A percentile compares a stretch with the other conserved stretches of the same genome.
phyloP scores from a whole-genome alignment of 1,284 basidiomycete genomes.

The Sporisorium graminicola region DNA sequence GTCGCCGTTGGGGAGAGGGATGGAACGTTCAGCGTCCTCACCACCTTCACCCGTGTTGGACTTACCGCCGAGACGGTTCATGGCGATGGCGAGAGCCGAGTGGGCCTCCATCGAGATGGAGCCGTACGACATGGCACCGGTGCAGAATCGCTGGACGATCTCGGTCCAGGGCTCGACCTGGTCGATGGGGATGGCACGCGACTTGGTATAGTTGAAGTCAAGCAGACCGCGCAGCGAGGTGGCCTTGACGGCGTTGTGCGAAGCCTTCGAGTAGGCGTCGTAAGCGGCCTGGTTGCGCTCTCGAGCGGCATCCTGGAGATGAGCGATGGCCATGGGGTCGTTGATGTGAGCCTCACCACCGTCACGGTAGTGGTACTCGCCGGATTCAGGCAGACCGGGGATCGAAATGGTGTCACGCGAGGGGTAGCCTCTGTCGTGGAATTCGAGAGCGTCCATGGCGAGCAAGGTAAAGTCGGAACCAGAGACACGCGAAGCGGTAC shows the following conservation, averaged over 20 bases:
- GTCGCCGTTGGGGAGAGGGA: slow-evolving; percentile 67
- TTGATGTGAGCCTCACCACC: slow-evolving; percentile 68
- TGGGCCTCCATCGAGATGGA: slow-evolving; percentile 68
- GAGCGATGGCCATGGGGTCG: slow-evolving; percentile 64
- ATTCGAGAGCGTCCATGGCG: slow-evolving; percentile 65
- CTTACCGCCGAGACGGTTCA: slow-evolving; percentile 68
- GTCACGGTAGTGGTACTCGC: slow-evolving; percentile 68
- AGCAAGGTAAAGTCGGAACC: slow-evolving; percentile 63
- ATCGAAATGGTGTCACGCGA: slow-evolving; percentile 58
- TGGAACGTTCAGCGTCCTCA: slow-evolving; percentile 67
- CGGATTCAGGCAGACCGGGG: slow-evolving; percentile 63
- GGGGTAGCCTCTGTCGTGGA: slow-evolving; percentile 67
- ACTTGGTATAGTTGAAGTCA: slow-evolving; percentile 63
- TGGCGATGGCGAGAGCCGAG: slow-evolving; percentile 65
- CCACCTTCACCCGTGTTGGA: slow-evolving; percentile 68
- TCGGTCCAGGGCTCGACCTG: slow-evolving; percentile 69
- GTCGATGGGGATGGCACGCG: slow-evolving; percentile 64
- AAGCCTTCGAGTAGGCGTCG: slow-evolving; percentile 64
- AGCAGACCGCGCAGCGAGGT: slow-evolving; percentile 66
- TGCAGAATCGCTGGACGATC: slow-evolving; percentile 68
- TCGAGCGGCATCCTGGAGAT: slow-evolving; percentile 65
- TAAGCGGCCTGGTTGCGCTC: slow-evolving; percentile 65
- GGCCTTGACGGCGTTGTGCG: slow-evolving; percentile 61
- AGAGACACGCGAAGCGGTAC: slow-evolving; percentile 65
- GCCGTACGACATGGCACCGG: slow-evolving; percentile 68